Conservation (phyloP, 768 basidiomycete genomes). For the Stropharia rugosoannulata region DNA sequence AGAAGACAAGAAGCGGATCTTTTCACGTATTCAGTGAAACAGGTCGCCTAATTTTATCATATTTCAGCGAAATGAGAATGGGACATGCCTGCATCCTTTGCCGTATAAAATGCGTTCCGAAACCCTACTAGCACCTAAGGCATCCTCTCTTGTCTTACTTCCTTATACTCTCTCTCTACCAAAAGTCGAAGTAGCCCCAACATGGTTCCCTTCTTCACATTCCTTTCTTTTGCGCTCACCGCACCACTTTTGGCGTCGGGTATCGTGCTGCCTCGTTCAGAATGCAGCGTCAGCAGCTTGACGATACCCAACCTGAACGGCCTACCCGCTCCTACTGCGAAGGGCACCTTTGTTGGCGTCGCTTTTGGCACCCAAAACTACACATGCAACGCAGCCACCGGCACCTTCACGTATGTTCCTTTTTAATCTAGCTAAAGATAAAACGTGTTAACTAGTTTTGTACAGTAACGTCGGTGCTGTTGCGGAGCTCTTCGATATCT, state of each 20-base stretch:
- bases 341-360: constrained; percentile 41
- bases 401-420: constrained; percentile 43
- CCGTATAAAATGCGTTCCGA: constrained; percentile 10
- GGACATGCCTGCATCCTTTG: background rate
- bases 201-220: constrained; percentile 16
- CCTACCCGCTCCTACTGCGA: constrained; percentile 29
- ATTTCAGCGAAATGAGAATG: background rate
- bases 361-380: constrained; percentile 56
- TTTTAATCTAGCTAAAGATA: background rate
- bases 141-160: constrained; percentile 14
- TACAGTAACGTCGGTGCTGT: constrained; percentile 46
- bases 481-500: constrained; percentile 56
- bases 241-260: constrained; percentile 13
- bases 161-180: constrained; percentile 2
- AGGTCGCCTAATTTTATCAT: too few relatives aligned
- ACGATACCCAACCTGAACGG: constrained; percentile 11
- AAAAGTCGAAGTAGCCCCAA: background rate
- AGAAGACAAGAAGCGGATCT: too few relatives aligned
- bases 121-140: constrained; percentile 5
- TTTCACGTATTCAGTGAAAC: too few relatives aligned
- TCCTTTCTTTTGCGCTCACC: constrained; percentile 12
- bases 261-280: constrained; percentile 9
- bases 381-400: constrained; percentile 40
- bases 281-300: constrained; percentile 25
- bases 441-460: too few relatives aligned